A percentile compares a stretch with the other conserved stretches of the same genome.
These are phyloP conservation scores for Phytophthora hibernalis DNA, from an alignment of 352 stramenopile genomes.

Conservation along the genomic window DNA sequence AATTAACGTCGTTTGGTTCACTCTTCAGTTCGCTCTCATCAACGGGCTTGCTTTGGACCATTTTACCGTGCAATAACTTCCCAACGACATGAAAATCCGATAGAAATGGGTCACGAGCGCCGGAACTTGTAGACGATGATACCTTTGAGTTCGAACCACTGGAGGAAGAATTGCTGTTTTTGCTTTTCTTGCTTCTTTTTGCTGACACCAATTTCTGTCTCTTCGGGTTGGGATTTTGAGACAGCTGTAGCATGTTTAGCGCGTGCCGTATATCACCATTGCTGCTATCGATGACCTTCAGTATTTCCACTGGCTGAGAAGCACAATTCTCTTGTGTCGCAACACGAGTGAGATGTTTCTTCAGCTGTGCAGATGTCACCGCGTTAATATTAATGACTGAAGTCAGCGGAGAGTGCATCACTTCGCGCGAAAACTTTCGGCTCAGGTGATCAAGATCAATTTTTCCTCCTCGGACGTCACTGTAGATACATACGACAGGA, in stretches of 20 bases:
- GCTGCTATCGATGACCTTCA: slow-evolving; percentile 64
- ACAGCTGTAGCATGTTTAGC: slow-evolving; percentile 79
- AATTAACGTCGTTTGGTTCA: slow-evolving; percentile 27
- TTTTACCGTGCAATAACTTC: slow-evolving; percentile 81
- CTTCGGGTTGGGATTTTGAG: slow-evolving; percentile 23
- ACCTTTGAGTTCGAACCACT: slow-evolving; percentile 4
- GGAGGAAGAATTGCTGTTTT: slow-evolving; percentile 4
- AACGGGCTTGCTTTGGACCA: slow-evolving; percentile 34
- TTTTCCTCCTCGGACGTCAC: slow-evolving; percentile 79
- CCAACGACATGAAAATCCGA: slow-evolving; percentile 86
- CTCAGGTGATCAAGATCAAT: slow-evolving; percentile 70
- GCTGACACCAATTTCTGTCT: slow-evolving; percentile 6
- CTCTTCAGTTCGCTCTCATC: slow-evolving; percentile 13
- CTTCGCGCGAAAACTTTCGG: slow-evolving; percentile 69
- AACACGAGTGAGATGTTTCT: slow-evolving; percentile 67
- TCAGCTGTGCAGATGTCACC: slow-evolving; percentile 78
- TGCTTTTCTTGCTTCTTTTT: slow-evolving; percentile 20
- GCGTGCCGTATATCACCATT: slow-evolving; percentile 84
- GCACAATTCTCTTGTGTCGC: slow-evolving; percentile 42
- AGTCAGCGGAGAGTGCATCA: slow-evolving; percentile 72
- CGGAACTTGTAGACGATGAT: slow-evolving; percentile 9
- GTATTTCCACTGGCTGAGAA: slow-evolving; percentile 43
- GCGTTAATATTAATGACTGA: slow-evolving; percentile 82
- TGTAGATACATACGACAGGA: slow-evolving; percentile 85
- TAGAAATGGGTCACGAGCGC: slow-evolving; percentile 70